Conservation (phyloP, 2,329 filamentous ascomycete genomes). For the Cordyceps javanica region DNA sequence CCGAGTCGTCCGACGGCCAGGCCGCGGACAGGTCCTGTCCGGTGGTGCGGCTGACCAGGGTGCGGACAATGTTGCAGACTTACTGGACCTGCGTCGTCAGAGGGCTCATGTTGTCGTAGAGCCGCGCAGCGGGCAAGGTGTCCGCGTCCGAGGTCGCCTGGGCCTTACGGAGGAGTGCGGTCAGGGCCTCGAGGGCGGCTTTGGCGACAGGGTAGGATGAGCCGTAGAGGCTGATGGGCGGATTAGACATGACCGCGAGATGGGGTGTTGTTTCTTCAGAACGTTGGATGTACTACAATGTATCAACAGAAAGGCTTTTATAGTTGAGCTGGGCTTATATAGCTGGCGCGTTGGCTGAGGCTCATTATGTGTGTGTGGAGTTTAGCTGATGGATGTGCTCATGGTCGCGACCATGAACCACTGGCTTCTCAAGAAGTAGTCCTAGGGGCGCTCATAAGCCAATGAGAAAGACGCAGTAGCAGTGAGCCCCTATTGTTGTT, state of each 20-base stretch:
- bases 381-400: no score
- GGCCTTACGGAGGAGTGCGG: neutral
- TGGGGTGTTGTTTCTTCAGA: no score
- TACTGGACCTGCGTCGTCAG: slow-evolving; percentile 23
- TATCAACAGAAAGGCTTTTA: neutral
- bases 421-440: no score
- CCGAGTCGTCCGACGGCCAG: neutral
- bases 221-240: slow-evolving; percentile 1
- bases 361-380: no score
- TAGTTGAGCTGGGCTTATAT: neutral
- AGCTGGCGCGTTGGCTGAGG: no score
- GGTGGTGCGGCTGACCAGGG: slow-evolving; percentile 16
- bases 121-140: neutral
- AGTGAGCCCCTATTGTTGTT: no score
- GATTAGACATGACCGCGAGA: neutral
- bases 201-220: slow-evolving; percentile 1
- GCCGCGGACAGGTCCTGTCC: neutral
- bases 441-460: no score
- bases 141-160: neutral
- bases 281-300: no score
- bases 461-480: no score
- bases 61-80: slow-evolving; percentile 14
- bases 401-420: no score
- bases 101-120: slow-evolving; percentile 24
- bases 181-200: neutral